Conservation (phyloP, 169 alveolate genomes). For the Cryptosporidium bovis region DNA sequence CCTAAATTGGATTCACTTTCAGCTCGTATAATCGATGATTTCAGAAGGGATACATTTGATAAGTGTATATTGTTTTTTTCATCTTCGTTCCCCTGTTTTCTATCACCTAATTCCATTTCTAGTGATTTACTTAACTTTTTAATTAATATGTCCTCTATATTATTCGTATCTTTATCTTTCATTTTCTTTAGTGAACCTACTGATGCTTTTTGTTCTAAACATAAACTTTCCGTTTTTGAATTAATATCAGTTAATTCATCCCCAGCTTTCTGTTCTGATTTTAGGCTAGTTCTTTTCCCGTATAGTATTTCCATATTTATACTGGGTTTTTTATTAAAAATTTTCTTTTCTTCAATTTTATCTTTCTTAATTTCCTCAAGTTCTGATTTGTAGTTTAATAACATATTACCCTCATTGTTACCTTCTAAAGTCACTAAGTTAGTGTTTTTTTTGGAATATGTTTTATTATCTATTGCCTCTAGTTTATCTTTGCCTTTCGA, state of each 20-base stretch:
- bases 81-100: too few species aligned
- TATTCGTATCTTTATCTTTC: too few species aligned
- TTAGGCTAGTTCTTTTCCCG: neutral
- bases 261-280: neutral
- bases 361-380: neutral
- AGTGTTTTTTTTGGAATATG: neutral
- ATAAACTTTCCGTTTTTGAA: too few species aligned
- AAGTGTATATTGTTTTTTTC: too few species aligned
- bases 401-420: neutral
- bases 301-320: constrained; percentile 2
- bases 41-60: too few species aligned
- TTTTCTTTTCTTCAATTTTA: neutral
- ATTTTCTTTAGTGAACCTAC: too few species aligned
- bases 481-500: neutral
- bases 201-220: too few species aligned
- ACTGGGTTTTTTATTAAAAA: constrained; percentile 6
- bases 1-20: too few species aligned
- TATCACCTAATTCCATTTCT: too few species aligned
- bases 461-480: neutral
- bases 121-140: too few species aligned
- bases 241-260: neutral
- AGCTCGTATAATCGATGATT: too few species aligned
- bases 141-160: too few species aligned
- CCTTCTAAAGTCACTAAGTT: neutral
- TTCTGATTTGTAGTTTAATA: neutral